These are phyloP conservation scores for Saksenaea vasiformis DNA, from an alignment of 371 early-diverging fungal genomes.

Conservation along the genomic window DNA sequence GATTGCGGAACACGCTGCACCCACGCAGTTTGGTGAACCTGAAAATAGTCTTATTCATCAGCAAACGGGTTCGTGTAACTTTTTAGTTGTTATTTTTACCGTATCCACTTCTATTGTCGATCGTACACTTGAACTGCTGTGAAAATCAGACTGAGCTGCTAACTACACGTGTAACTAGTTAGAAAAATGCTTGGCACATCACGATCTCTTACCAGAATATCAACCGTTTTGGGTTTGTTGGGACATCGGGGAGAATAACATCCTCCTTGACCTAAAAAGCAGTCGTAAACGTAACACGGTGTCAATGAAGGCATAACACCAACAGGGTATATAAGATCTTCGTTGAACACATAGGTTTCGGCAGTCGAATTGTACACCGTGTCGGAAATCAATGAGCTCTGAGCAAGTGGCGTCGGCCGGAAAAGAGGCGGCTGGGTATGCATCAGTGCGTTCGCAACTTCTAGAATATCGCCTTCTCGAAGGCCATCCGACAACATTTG, in stretches of 20 bases:
- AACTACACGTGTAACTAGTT: background rate
- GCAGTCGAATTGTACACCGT: slow-evolving; percentile 20
- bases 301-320: slow-evolving; percentile 24
- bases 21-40: slow-evolving; percentile 40
- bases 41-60: background rate
- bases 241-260: slow-evolving; percentile 33
- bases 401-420: background rate
- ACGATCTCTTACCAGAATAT: slow-evolving; percentile 14
- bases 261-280: slow-evolving; percentile 17
- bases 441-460: slow-evolving; percentile 21
- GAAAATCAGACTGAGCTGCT: background rate
- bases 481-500: slow-evolving; percentile 5
- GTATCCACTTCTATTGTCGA: background rate
- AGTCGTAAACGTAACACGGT: slow-evolving; percentile 20
- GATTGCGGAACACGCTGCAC: slow-evolving; percentile 63
- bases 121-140: slow-evolving; percentile 11
- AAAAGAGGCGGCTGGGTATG: slow-evolving; percentile 9
- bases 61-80: background rate
- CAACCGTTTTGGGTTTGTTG: slow-evolving; percentile 14
- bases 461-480: slow-evolving; percentile 9
- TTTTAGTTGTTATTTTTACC: background rate
- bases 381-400: slow-evolving; percentile 6
- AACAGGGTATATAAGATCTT: slow-evolving; percentile 3
- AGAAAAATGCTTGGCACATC: background rate
- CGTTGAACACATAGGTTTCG: slow-evolving; percentile 16